A percentile compares a stretch with the other conserved stretches of the same genome.
phyloP scores from a whole-genome alignment of 768 basidiomycete genomes.

The Tulasnella sp. region DNA sequence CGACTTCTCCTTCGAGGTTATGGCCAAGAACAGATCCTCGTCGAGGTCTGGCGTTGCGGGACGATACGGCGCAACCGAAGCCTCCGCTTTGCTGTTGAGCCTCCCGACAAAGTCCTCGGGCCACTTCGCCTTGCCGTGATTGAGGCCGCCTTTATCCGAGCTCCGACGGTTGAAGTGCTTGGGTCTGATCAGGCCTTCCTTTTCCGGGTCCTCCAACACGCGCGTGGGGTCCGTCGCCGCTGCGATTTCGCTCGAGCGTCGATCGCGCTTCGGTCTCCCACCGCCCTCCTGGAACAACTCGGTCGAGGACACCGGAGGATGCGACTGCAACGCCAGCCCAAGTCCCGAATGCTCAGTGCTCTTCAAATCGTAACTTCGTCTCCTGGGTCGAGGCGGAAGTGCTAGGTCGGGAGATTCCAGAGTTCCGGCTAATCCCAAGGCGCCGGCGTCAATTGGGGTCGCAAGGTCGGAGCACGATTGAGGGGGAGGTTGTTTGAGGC shows the following conservation, averaged over 20 bases:
- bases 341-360: background rate
- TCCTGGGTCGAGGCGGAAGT: background rate
- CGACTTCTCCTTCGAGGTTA: background rate
- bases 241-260: conserved; percentile 57
- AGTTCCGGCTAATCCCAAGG: background rate
- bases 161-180: background rate
- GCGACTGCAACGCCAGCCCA: conserved; percentile 18
- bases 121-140: conserved; percentile 76
- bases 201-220: conserved; percentile 57
- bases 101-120: conserved; percentile 67
- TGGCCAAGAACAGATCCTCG: background rate
- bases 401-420: background rate
- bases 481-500: too few relatives aligned
- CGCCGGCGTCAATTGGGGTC: too few relatives aligned
- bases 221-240: conserved; percentile 56
- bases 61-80: conserved; percentile 34
- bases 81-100: conserved; percentile 6
- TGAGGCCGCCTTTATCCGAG: conserved; percentile 39
- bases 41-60: conserved; percentile 39
- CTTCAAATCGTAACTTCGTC: conserved; percentile 22
- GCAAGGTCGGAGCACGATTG: too few relatives aligned
- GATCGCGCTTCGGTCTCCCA: conserved; percentile 46
- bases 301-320: conserved; percentile 13
- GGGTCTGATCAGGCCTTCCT: conserved; percentile 21
- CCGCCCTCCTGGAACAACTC: conserved; percentile 9